Evolutionary conservation across 2,329 filamentous ascomycete species (phyloP), one percentile per base, ranked within the genome.

Genomic region (Colletotrichum tropicicola): DNA sequence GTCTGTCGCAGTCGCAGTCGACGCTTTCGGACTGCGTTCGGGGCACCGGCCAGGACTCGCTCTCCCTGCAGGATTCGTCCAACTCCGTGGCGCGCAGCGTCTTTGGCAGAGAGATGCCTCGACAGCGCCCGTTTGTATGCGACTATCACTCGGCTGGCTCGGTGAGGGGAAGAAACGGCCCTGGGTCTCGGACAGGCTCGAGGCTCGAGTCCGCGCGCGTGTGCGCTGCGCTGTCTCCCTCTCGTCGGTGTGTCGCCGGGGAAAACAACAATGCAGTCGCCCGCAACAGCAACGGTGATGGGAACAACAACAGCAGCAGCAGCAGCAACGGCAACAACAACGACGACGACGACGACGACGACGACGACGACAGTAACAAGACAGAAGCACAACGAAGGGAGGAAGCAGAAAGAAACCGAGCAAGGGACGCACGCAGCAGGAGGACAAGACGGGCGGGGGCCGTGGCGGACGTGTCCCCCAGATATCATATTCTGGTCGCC

Each of bases 391-490:
- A 37, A 51, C 2, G 10, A 21, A 30, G 37, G 30, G 27, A 25
- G 35, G 8, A 25, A 39, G 13, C 35, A 15, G 19, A 25, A 13
- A 44, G 27, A 23, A 49, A n/a, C n/a, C n/a, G n/a, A n/a, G n/a
- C n/a, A n/a, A n/a, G n/a, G n/a, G n/a, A n/a, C n/a, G n/a, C 27
- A 17, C 3, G 13, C 37, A 7, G 35, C 39, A 10, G 35, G 21
- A 17, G 8, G 19, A 21, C 15, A 35, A 8, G 5, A 9, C 25
- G 13, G 21, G 15, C 17, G 25, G 13, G 12, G 37, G 19, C 4
- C 27, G n/a, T 32, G 54, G 54, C 35, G 35, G 60, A 52, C 41
- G 52, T 54, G 19, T 53, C 60, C 41, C 28, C 49, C 48, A 60
- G 56, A 60, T 49, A 55, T 60, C 43, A 17, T n/a, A 32, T 27